Evolutionary conservation across 148 eudicot genomes (phyloP).

Genomic region (Arbutus unedo): DNA sequence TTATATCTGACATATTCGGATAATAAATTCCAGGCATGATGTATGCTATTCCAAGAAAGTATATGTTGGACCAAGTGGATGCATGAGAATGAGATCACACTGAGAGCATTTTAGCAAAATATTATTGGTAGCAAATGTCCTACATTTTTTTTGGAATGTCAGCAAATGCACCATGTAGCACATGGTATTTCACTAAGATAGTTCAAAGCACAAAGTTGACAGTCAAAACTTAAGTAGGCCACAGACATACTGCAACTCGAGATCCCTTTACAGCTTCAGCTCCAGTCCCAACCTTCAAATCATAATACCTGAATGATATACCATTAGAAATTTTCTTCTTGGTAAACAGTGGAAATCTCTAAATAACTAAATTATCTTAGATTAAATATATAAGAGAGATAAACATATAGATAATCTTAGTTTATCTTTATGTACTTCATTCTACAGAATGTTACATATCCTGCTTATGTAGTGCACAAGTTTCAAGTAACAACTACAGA

Average conservation of each 20-base stretch:
- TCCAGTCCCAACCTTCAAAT: conserved; percentile 83
- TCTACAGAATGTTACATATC: too few relatives aligned
- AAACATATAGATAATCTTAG: too few relatives aligned
- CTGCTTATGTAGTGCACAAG: conserved; percentile 2
- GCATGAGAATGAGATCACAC: neutral
- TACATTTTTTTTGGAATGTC: too few relatives aligned
- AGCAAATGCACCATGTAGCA: neutral
- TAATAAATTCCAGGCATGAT: neutral
- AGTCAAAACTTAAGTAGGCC: conserved; percentile 30
- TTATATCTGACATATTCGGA: too few relatives aligned
- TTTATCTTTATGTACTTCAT: too few relatives aligned
- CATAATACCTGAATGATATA: conserved; percentile 65
- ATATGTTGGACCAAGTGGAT: neutral
- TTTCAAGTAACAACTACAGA: neutral
- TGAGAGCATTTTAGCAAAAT: neutral
- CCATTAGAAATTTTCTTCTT: conserved; percentile 12
- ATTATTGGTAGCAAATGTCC: neutral
- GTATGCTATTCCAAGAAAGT: neutral
- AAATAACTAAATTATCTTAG: too few relatives aligned
- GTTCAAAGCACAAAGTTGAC: conserved; percentile 13
- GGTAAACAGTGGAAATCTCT: neutral
- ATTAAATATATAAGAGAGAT: too few relatives aligned
- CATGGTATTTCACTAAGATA: neutral
- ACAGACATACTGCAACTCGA: conserved; percentile 96
- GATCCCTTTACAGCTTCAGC: conserved; percentile 89